Base-by-base conservation (phyloP, 2,329 filamentous ascomycete genomes). In the Fusarium ramigenum region DNA sequence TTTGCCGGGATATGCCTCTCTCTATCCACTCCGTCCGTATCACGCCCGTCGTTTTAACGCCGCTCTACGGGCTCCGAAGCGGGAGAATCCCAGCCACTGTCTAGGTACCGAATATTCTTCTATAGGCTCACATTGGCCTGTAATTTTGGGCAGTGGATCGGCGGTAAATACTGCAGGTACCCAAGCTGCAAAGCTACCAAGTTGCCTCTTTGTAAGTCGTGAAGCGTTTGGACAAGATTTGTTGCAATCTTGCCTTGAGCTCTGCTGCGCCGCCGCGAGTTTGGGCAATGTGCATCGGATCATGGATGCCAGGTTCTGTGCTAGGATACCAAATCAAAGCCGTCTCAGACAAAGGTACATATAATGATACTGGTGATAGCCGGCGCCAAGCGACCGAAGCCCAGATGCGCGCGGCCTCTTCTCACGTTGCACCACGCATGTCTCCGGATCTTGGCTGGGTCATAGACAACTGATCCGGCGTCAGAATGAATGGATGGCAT, bases 371-470 rank as follows among this genome's bases (percentile, higher is more conserved):
- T 50, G 47, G 63, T 53, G 65, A 69, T 57, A 70, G 60, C 57
- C 68, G 63, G 72, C 68, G 67, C 66, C 64, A 68, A 74, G 72
- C 49, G 66, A 47, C 53, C 53, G 34, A 56, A 50, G 63, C 47
- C 37, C n/a, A 63, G 70, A 67, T 67, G 56, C 56, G 66, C 59
- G 43, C 66, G 34, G 70, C 62, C 63, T 73, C 69, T 67, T 68
- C 49, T 64, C 64, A 68, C 40, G 68, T 76, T 71, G 70, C 68
- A 77, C 75, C 69, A 69, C 72, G 49, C 69, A 71, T 62, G 65
- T 65, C 66, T 73, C 47, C 46, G 58, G 70, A 77, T 74, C 68
- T 73, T 76, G 75, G 66, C 70, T 74, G 60, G 60, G 64, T 72
- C 74, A 74, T 63, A 63, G 69, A 73, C 63, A 72, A 59, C 53